These are phyloP conservation scores for Coemansia sp. DNA, from an alignment of 192 early-diverging fungal species.

Conservation along the genomic window DNA sequence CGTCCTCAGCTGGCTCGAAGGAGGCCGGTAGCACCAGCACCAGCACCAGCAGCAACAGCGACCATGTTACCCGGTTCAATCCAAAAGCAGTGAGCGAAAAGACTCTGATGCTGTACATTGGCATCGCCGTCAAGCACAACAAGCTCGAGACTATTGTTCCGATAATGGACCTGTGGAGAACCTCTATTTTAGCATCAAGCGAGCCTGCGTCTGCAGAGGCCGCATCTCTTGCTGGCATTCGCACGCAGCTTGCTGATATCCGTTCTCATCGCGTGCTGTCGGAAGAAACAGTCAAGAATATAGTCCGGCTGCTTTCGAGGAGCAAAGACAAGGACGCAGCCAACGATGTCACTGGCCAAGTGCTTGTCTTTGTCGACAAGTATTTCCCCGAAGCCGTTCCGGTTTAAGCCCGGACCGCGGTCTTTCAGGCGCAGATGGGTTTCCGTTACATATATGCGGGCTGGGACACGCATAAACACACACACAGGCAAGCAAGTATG, in stretches of 20 bases:
- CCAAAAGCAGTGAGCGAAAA: conserved; percentile 26
- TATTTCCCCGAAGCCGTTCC: conserved; percentile 44
- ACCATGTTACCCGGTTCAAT: neutral
- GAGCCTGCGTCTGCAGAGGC: neutral
- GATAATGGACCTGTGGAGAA: conserved; percentile 22
- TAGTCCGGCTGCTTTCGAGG: conserved; percentile 17
- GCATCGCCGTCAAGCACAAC: conserved; percentile 33
- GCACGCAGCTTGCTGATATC: neutral
- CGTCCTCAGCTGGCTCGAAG: neutral
- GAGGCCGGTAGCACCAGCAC: too few species aligned
- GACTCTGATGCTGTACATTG: conserved; percentile 35
- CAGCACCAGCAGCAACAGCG: neutral
- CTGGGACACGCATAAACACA: neutral
- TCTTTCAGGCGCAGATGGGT: too few species aligned
- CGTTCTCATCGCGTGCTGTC: conserved; percentile 14
- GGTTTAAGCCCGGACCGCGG: too few species aligned
- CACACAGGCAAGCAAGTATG: neutral
- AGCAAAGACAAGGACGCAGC: conserved; percentile 20
- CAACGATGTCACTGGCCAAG: conserved; percentile 10
- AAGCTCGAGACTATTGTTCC: conserved; percentile 19
- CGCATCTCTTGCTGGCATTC: neutral
- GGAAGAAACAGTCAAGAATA: conserved; percentile 16
- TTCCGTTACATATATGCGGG: too few species aligned
- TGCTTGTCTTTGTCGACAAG: conserved; percentile 28
- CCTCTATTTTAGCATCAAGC: neutral